These are phyloP conservation scores for Suillus subaureus DNA, from an alignment of 768 basidiomycete genomes.

Conservation along the genomic window DNA sequence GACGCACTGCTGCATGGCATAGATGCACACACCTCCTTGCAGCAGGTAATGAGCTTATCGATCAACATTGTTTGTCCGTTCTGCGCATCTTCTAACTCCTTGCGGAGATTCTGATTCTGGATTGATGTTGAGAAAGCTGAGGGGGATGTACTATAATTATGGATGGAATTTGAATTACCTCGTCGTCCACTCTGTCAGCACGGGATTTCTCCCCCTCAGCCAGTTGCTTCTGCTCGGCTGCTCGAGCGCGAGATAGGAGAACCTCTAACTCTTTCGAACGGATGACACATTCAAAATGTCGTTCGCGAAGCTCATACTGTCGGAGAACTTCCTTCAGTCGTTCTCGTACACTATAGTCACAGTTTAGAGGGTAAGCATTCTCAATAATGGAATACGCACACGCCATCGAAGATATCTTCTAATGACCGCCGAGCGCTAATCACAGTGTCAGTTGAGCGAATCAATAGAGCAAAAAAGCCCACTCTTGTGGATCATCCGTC, in stretches of 20 bases:
- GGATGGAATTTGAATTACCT: constrained; percentile 50
- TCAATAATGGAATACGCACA: constrained; percentile 54
- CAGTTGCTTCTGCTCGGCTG: constrained; percentile 84
- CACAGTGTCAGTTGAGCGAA: constrained; percentile 2
- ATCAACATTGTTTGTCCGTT: constrained; percentile 78
- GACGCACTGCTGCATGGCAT: constrained; percentile 9
- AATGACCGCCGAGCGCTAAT: constrained; percentile 70
- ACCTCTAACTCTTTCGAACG: constrained; percentile 92
- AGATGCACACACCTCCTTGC: constrained; percentile 71
- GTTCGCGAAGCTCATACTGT: constrained; percentile 88
- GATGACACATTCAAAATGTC: constrained; percentile 90
- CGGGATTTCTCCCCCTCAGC: constrained; percentile 73
- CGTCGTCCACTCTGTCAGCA: constrained; percentile 70
- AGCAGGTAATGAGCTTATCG: constrained; percentile 82
- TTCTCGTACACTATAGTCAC: constrained; percentile 65
- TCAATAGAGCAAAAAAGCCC: constrained; percentile 27
- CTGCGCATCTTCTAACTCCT: constrained; percentile 80
- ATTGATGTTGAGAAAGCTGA: constrained; percentile 5
- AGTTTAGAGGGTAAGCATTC: constrained; percentile 6
- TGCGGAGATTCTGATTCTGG: constrained; percentile 69
- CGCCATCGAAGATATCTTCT: constrained; percentile 83
- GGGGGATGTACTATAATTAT: not conserved
- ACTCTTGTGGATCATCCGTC: constrained; percentile 78
- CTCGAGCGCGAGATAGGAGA: constrained; percentile 81
- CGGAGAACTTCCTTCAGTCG: constrained; percentile 84